A percentile compares a stretch with the other conserved stretches of the same genome.
phyloP scores from a whole-genome alignment of 495 filamentous ascomycete species.

The Pseudevernia furfuracea region DNA sequence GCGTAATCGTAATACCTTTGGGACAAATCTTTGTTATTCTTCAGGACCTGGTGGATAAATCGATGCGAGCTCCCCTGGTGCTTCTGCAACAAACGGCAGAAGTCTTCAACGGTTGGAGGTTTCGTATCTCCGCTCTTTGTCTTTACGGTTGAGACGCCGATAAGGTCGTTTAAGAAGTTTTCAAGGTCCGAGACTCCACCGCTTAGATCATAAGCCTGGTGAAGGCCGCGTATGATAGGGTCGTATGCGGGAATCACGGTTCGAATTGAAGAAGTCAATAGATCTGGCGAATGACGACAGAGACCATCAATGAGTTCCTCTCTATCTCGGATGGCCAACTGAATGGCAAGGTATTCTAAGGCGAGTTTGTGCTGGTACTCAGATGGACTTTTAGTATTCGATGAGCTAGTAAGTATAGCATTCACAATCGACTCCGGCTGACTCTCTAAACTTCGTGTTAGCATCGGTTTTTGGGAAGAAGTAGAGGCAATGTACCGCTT shows the following conservation, averaged over 20 bases:
- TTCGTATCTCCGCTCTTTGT: constrained; percentile 25
- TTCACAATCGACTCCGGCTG: constrained; percentile 41
- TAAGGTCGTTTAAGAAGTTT: constrained; percentile 52
- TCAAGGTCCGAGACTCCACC: constrained; percentile 50
- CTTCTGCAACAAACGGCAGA: constrained; percentile 46
- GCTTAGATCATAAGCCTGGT: constrained; percentile 56
- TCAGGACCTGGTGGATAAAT: constrained; percentile 55
- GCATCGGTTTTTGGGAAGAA: neutral
- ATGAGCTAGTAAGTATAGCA: constrained; percentile 38
- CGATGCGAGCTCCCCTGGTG: constrained; percentile 48
- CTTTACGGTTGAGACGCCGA: constrained; percentile 34
- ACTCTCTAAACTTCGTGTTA: neutral
- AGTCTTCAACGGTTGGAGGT: constrained; percentile 54
- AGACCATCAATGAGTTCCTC: constrained; percentile 50
- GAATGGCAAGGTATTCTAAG: constrained; percentile 50
- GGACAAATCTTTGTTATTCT: constrained; percentile 51
- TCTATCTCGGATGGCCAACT: constrained; percentile 53
- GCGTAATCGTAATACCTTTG: constrained; percentile 43
- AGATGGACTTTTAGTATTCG: constrained; percentile 29
- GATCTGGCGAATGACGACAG: constrained; percentile 51
- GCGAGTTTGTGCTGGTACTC: constrained; percentile 46
- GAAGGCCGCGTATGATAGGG: constrained; percentile 55
- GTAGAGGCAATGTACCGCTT: constrained; percentile 27
- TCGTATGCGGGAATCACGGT: constrained; percentile 52
- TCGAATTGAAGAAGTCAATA: constrained; percentile 50